Evolutionary conservation across 352 stramenopile species (phyloP).

Genomic region (Phytophthora parvispora): DNA sequence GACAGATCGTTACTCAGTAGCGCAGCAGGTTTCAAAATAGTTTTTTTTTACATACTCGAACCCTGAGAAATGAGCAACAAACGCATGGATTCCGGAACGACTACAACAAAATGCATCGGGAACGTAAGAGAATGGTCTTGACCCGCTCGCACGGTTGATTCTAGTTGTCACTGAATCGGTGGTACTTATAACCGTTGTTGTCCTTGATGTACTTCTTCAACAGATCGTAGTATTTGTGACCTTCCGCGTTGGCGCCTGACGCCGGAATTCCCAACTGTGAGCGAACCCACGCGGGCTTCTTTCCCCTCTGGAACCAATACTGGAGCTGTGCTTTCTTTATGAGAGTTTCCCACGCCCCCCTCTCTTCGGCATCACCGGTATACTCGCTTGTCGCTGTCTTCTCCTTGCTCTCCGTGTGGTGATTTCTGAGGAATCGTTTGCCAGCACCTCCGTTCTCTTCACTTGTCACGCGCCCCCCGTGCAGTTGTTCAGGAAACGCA

Average conservation of each 20-base stretch:
- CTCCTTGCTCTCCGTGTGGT: neutral
- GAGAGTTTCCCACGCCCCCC: neutral
- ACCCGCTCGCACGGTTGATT: no score
- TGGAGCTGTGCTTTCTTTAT: neutral
- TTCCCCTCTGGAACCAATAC: neutral
- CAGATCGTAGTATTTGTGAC: neutral
- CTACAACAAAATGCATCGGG: no score
- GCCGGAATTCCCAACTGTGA: neutral
- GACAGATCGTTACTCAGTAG: no score
- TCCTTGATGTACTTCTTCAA: neutral
- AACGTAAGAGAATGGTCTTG: no score
- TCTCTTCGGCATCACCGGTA: neutral
- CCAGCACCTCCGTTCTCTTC: neutral
- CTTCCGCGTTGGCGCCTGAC: neutral
- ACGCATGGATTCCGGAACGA: no score
- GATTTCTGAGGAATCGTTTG: neutral
- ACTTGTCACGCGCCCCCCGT: neutral
- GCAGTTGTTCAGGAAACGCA: constrained; percentile 3
- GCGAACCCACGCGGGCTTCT: neutral
- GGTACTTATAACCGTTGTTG: neutral
- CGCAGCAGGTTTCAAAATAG: no score
- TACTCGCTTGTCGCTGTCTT: neutral
- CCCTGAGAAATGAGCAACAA: no score
- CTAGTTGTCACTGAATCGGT: neutral
- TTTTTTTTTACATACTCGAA: no score